phyloP scores from a whole-genome alignment of 2,329 filamentous ascomycete genomes.

The Chalaropsis thielavioides region DNA sequence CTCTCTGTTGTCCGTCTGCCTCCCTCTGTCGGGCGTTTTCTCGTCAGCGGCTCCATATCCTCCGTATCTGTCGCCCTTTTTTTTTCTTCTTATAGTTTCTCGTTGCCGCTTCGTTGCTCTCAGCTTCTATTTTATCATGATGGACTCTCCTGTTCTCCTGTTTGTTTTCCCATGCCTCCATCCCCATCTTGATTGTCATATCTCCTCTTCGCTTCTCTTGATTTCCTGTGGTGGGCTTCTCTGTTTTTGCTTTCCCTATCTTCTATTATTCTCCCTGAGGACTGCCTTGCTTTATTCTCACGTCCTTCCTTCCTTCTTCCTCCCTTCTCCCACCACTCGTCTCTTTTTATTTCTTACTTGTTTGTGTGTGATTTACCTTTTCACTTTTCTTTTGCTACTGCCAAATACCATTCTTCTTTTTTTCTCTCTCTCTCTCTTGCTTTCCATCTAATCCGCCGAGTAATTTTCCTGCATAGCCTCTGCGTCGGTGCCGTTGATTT shows the following conservation, averaged over 20 bases:
- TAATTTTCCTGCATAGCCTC: not conserved
- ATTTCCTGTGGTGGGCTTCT: conserved; percentile 21
- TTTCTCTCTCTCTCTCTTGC: not conserved
- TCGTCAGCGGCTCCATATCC: no score
- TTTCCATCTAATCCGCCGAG: not conserved
- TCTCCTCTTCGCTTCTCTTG: conserved; percentile 15
- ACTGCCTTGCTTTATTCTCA: not conserved
- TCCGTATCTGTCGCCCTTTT: not conserved
- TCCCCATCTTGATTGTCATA: not conserved
- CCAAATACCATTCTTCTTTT: conserved; percentile 2
- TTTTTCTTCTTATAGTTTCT: not conserved
- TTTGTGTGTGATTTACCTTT: conserved; percentile 9
- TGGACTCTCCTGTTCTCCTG: conserved; percentile 10
- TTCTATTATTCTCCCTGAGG: not conserved
- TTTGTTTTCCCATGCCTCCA: conserved; percentile 6
- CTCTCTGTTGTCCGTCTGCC: not conserved
- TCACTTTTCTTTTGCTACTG: not conserved
- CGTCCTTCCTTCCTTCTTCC: not conserved
- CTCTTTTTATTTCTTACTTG: not conserved
- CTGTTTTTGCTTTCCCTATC: conserved; percentile 19
- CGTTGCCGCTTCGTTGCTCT: not conserved
- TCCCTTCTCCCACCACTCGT: not conserved
- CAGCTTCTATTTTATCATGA: conserved; percentile 11
- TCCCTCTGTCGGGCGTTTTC: no score
- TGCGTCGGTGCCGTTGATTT: no score